Base-by-base conservation (phyloP, 1,139 yeast genomes). In the Diutina scorzettiae region DNA sequence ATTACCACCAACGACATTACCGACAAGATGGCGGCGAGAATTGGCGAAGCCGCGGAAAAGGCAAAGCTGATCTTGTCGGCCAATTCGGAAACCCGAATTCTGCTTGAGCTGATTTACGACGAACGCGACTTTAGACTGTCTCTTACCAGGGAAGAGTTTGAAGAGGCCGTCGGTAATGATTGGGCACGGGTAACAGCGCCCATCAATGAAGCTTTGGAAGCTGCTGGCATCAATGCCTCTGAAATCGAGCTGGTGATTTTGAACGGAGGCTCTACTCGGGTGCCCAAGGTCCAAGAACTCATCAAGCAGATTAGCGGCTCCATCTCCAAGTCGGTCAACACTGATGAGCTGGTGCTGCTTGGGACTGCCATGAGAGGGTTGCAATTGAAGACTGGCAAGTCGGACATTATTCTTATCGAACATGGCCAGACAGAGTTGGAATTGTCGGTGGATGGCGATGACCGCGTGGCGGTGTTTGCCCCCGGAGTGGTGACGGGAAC, bases 301-400 rank as follows among this genome's bases (percentile, higher is more conserved):
- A 60, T 81, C 46, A 53, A 63, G 5, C 58, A 71, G 4, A 66
- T 82, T 40, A 63, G 81, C 36, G 47, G 45, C 8, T 78, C 73
- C 2, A 66, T 93, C 41, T 72, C 95, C n/a, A 87, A 81, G 58
- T 85, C 81, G 44, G 95, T 93, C 41, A 91, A 91, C 58, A 93
- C 98, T 0, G 99, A 91, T 61, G 99, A 91, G 61, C 79, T 96
- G 46, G 87, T 86, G 46, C 95, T 87, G 12, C 69, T 85, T 53
- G 99, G 99, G 43, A 78, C 94, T 5, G 78, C 96, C 12, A 64
- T 83, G 41, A 73, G 87, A 48, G 98, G 93, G 12, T 82, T 87
- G 44, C 61, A 61, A 46, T 56, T 64, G 48, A 68, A 66, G 48
- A 62, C 69, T 70, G 75, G 43, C 50, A 80, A 79, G 56, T 78